Evolutionary conservation across 148 eudicot species (phyloP), one percentile per base, ranked within the genome.

Genomic region (Suaeda aralocaspica): DNA sequence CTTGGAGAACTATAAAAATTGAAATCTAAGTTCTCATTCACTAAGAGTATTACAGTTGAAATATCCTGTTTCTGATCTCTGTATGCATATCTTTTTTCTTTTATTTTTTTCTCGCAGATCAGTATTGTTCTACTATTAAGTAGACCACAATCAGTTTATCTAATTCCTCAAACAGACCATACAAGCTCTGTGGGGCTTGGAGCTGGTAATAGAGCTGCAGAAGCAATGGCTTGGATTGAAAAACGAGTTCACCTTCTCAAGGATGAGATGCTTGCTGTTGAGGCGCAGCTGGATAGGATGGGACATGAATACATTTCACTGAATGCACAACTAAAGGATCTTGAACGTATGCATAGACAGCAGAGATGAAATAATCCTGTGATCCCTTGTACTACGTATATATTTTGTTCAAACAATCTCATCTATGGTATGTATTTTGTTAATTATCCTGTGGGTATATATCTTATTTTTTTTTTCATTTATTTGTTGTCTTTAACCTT

Each of bases 181-280:
- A 14, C 26, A 16, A 68, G 69, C 53, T 56, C 82, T 69, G 59
- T 34, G 69, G 67, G 69, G 48, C 49, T 39, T 55, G 73, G 67
- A 21, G 51, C 41, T 66, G 72, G 78, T 64, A 85, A 83, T 58
- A 79, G 79, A 80, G 77, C 67, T 33, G 60, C 71, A 13, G 95
- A 84, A 75, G 72, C 81, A 39, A 52, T 82, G 72, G 79, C 85
- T 30, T 88, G 87, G 84, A 57, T 93, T 75, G 90, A 83, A 73
- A 90, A 83, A 79, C 87, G 89, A 64, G 83, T 89, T 31, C 77
- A 80, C 72, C 78, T 87, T 65, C 92, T 90, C 3, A 88, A 87
- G 71, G 98, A 90, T 53, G 98, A 93, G 84, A 84, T 93, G 96
- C 76, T 74, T 58, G 77, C 82, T 60, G 80, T 90, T 12, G 98